Conservation (phyloP, 2,329 filamentous ascomycete species). For the Sarocladium kiliense region DNA sequence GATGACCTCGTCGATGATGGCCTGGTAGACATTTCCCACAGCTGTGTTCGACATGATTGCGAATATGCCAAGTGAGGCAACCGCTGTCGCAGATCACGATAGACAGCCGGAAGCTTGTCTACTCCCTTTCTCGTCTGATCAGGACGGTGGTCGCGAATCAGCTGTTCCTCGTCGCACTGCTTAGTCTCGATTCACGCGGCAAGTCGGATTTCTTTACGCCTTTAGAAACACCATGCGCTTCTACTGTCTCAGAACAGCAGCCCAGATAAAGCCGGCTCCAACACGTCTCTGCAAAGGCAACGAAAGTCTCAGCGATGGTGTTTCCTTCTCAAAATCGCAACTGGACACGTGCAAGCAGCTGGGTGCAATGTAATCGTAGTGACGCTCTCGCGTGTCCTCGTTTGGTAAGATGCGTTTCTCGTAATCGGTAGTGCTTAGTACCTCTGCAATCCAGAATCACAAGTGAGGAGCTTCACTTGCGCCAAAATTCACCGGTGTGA, state of each 20-base stretch:
- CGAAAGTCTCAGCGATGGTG: neutral
- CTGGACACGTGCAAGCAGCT: neutral
- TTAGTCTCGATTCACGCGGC: neutral
- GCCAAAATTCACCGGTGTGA: neutral
- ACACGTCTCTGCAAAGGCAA: neutral
- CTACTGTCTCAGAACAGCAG: neutral
- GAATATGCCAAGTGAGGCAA: neutral
- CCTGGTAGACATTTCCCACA: conserved; percentile 74
- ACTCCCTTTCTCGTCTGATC: neutral
- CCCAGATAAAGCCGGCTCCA: neutral
- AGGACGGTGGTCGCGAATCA: neutral
- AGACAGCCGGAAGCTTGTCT: neutral
- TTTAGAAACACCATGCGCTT: neutral
- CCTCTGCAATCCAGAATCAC: neutral
- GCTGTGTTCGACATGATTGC: conserved; percentile 51
- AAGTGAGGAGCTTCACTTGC: neutral
- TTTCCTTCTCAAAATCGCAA: neutral
- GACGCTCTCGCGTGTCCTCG: neutral
- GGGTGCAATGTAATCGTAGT: neutral
- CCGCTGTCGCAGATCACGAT: neutral
- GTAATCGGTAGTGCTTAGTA: neutral
- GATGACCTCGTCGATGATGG: conserved; percentile 80
- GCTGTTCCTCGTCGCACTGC: too few relatives aligned
- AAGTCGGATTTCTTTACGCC: neutral
- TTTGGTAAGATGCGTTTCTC: neutral